Percentiles rank a stretch among this genome's conserved stretches.
Conservation (phyloP, 192 early-diverging fungal genomes). For the Coemansia sp. region DNA sequence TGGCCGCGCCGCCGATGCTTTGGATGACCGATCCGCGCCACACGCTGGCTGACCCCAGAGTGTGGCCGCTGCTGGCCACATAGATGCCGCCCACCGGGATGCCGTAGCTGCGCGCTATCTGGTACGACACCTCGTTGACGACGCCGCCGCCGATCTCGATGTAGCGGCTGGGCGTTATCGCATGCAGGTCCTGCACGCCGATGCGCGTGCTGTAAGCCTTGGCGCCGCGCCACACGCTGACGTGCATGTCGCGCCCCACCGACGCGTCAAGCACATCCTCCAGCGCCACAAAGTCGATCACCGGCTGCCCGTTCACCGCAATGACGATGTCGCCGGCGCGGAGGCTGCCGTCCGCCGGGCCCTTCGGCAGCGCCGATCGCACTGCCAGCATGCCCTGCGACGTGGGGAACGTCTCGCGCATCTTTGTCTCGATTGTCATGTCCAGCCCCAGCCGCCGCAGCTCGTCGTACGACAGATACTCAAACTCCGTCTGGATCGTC, state of each 20-base stretch:
- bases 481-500: constrained; percentile 76
- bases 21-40: constrained; percentile 74
- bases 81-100: constrained; percentile 77
- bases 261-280: constrained; percentile 62
- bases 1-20: constrained; percentile 71
- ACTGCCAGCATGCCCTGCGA: constrained; percentile 75
- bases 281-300: constrained; percentile 69
- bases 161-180: constrained; percentile 81
- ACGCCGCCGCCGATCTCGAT: constrained; percentile 90
- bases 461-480: constrained; percentile 76
- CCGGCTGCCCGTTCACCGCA: constrained; percentile 60
- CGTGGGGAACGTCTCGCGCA: constrained; percentile 68
- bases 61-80: constrained; percentile 74
- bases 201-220: constrained; percentile 53
- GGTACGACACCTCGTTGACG: constrained; percentile 77
- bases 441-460: constrained; percentile 72
- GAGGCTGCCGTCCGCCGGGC: constrained; percentile 68
- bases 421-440: constrained; percentile 62
- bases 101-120: constrained; percentile 73
- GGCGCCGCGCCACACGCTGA: constrained; percentile 67
- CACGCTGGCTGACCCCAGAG: constrained; percentile 66
- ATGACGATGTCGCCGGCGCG: constrained; percentile 75
- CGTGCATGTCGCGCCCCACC: constrained; percentile 54
- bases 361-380: constrained; percentile 63
- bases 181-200: constrained; percentile 69